phyloP scores from a whole-genome alignment of 148 eudicot species.

The Fallopia convolvulus region DNA sequence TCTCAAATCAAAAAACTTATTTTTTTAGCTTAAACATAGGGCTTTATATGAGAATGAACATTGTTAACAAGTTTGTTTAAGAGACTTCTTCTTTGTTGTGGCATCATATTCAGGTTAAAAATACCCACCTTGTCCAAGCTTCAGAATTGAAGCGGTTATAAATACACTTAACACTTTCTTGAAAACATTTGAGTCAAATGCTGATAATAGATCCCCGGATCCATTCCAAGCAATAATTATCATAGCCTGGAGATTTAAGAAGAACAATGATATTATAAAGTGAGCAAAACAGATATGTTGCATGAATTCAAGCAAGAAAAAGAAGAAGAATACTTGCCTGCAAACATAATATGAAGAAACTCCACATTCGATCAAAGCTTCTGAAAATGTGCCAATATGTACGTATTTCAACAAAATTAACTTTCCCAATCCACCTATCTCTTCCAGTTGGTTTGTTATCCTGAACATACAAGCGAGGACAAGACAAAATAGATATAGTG shows the following conservation, averaged over 20 bases:
- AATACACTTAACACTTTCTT: slow-evolving; percentile 82
- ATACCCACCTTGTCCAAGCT: slow-evolving; percentile 76
- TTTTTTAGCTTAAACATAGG: neutral
- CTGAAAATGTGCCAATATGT: slow-evolving; percentile 91
- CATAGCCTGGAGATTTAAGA: slow-evolving; percentile 65
- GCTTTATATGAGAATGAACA: neutral
- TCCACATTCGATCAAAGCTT: slow-evolving; percentile 99
- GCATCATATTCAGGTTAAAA: neutral
- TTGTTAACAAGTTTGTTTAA: neutral
- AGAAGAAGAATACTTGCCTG: slow-evolving; percentile 42
- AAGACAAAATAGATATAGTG: slow-evolving; percentile 2
- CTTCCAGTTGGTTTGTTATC: slow-evolving; percentile 42
- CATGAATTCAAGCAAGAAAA: neutral
- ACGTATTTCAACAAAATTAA: slow-evolving; percentile 93
- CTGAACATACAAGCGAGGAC: slow-evolving; percentile 26
- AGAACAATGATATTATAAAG: neutral
- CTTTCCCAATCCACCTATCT: slow-evolving; percentile 90
- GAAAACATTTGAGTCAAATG: slow-evolving; percentile 59
- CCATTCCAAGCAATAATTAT: slow-evolving; percentile 97
- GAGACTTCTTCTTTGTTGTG: neutral
- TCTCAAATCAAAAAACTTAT: neutral
- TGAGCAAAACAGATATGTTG: neutral
- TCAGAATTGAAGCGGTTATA: slow-evolving; percentile 91
- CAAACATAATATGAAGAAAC: slow-evolving; percentile 78
- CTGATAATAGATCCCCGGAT: slow-evolving; percentile 57